Base-by-base conservation (phyloP, 257 asterid genomes). In the Solanum dulcamara region DNA sequence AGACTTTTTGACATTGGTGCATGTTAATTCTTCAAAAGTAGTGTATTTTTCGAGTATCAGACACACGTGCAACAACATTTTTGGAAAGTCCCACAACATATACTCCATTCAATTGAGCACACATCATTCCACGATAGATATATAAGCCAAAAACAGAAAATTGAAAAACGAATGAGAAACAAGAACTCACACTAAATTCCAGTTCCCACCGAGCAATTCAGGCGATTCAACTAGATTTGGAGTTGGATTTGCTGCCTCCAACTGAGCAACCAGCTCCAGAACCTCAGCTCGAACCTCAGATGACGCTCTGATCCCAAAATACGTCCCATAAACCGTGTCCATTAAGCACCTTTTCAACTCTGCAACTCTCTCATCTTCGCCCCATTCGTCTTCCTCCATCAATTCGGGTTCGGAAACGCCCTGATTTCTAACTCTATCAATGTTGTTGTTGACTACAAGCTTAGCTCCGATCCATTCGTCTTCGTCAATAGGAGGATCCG, bases 231-330 rank as follows among this genome's bases (percentile, higher is more conserved):
- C 91, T 1, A 98, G 98, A 1, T 92, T 93, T 7, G 94, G 91
- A 59, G 96, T 94, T 5, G 98, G 99, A 91, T 97, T 95, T 20
- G 89, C 87, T 3, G 96, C 97, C 91, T 97, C 99, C 92, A 97
- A 89, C 86, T 94, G 98, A 46, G 94, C 84, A 85, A 95, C 93
- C 81, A 97, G 93, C 90, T 97, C 97, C 40, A 93, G 87, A 6
- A 91, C 93, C 91, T 97, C 98, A 2, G 98, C 99, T 84, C 98
- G 94, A 15, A 93, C 89, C 83, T 97, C 94, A 0, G 93, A 22
- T 1, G 98, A 94, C 0, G 96, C 94, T 85, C 93, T 91, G 70
- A 92, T 91, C 80, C 99, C 99, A 1, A 94, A 92, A 75, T 93
- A 93, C 50, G 97, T 89, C 48, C 94, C 97, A 83, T 90, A 93